Evolutionary conservation across 495 filamentous ascomycete species (phyloP).

Genomic region (Penicillium desertorum): DNA sequence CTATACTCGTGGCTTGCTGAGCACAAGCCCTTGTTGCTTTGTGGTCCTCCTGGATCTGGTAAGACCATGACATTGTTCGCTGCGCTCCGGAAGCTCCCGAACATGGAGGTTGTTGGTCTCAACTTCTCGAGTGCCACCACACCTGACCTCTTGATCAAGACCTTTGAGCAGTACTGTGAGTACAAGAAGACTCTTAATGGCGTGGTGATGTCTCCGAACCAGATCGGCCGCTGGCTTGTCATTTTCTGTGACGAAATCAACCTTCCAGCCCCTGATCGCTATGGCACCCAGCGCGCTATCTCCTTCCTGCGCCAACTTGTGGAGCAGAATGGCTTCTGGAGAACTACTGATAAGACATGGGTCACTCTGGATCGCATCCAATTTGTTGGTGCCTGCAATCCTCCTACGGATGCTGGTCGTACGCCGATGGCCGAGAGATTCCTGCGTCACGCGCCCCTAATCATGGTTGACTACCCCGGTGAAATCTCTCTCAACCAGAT

Average conservation of each 20-base stretch:
- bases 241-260: slow-evolving; percentile 99
- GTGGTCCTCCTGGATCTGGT: slow-evolving; percentile 95
- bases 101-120: slow-evolving; percentile 98
- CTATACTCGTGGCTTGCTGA: slow-evolving; percentile 98
- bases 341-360: slow-evolving; percentile 96
- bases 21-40: slow-evolving; percentile 93
- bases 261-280: slow-evolving; percentile 95
- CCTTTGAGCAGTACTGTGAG: slow-evolving; percentile 98
- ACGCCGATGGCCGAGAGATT: slow-evolving; percentile 91
- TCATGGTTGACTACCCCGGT: slow-evolving; percentile 99
- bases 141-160: slow-evolving; percentile 95
- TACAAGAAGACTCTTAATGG: slow-evolving; percentile 98
- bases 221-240: slow-evolving; percentile 96
- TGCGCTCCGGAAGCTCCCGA: slow-evolving; percentile 89
- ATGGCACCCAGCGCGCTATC: slow-evolving; percentile 94
- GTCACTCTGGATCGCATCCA: slow-evolving; percentile 96
- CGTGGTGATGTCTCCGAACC: slow-evolving; percentile 90
- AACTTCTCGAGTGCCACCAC: slow-evolving; percentile 99
- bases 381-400: slow-evolving; percentile 98
- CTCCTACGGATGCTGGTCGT: slow-evolving; percentile 96
- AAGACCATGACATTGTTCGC: slow-evolving; percentile 99
- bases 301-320: slow-evolving; percentile 96
- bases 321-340: slow-evolving; percentile 99
- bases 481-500: slow-evolving; percentile 93
- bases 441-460: slow-evolving; percentile 88